A percentile compares a stretch with the other conserved stretches of the same genome.
Conservation (phyloP, 2,329 filamentous ascomycete genomes). For the Knufia fluminis region DNA sequence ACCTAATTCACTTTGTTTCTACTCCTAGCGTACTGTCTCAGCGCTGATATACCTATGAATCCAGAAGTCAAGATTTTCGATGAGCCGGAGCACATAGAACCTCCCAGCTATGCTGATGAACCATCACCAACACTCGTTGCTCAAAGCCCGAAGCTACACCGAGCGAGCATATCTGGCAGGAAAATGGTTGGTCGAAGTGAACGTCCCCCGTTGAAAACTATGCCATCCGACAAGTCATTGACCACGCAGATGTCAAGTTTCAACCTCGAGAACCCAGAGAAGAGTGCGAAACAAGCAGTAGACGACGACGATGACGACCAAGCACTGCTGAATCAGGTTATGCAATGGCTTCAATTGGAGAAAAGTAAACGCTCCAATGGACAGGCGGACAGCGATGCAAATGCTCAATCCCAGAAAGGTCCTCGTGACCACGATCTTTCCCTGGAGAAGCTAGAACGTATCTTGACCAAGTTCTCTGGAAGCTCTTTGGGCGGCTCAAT, state of each 20-base stretch:
- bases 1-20: no score
- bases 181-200: slow-evolving; percentile 20
- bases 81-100: slow-evolving; percentile 23
- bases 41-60: neutral
- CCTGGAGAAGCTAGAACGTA: slow-evolving; percentile 70
- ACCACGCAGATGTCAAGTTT: slow-evolving; percentile 16
- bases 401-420: neutral
- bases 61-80: slow-evolving; percentile 23
- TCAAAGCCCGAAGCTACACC: slow-evolving; percentile 16
- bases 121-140: slow-evolving; percentile 15
- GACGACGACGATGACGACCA: slow-evolving; percentile 12
- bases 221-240: slow-evolving; percentile 13
- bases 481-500: slow-evolving; percentile 24
- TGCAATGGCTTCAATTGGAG: slow-evolving; percentile 76
- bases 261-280: slow-evolving; percentile 13
- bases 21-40: no score
- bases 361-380: slow-evolving; percentile 45
- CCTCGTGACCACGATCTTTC: slow-evolving; percentile 41
- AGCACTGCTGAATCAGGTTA: slow-evolving; percentile 59
- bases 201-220: slow-evolving; percentile 14
- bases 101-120: slow-evolving; percentile 13
- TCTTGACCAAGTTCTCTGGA: slow-evolving; percentile 40
- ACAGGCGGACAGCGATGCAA: slow-evolving; percentile 13
- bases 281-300: slow-evolving; percentile 12
- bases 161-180: slow-evolving; percentile 23